A percentile compares a stretch with the other conserved stretches of the same genome.
Conservation (phyloP, 2,329 filamentous ascomycete genomes). For the Colletotrichum limetticola region DNA sequence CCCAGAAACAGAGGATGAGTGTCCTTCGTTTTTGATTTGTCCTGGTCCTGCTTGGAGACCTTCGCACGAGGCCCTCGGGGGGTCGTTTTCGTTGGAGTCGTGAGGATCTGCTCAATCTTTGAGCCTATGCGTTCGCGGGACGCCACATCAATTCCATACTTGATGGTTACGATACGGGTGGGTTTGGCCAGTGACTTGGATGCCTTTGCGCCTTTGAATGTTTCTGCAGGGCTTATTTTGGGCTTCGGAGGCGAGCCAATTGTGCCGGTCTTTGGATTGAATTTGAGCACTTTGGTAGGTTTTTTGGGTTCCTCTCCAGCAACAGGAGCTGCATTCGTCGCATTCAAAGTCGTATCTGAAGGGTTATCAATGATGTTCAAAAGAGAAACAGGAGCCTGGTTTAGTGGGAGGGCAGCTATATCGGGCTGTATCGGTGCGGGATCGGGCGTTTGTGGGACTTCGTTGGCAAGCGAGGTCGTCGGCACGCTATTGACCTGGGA, state of each 20-base stretch:
- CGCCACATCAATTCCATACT: slow-evolving; percentile 46
- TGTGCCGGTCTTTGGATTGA: slow-evolving; percentile 71
- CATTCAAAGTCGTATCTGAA: not conserved
- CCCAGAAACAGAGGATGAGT: slow-evolving; percentile 57
- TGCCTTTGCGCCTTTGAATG: slow-evolving; percentile 15
- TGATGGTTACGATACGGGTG: slow-evolving; percentile 21
- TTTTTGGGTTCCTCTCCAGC: slow-evolving; percentile 36
- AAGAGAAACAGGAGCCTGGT: not conserved
- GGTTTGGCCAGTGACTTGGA: slow-evolving; percentile 14
- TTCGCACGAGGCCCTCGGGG: slow-evolving; percentile 40
- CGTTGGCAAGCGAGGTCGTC: not conserved
- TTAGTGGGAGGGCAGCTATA: not conserved
- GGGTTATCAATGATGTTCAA: not conserved
- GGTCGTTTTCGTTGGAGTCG: slow-evolving; percentile 39
- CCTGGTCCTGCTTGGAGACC: slow-evolving; percentile 40
- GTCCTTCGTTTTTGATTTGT: slow-evolving; percentile 40
- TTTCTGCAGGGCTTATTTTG: slow-evolving; percentile 50
- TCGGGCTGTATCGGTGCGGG: not conserved
- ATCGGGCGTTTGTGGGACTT: not conserved
- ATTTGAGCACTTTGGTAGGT: slow-evolving; percentile 56
- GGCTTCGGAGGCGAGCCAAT: slow-evolving; percentile 69
- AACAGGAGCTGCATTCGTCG: not conserved
- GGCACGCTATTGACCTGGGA: not conserved
- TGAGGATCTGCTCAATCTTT: slow-evolving; percentile 72
- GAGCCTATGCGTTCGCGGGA: slow-evolving; percentile 62